Evolutionary conservation across 768 basidiomycete genomes (phyloP).

Genomic region (Russula dissimulans): DNA sequence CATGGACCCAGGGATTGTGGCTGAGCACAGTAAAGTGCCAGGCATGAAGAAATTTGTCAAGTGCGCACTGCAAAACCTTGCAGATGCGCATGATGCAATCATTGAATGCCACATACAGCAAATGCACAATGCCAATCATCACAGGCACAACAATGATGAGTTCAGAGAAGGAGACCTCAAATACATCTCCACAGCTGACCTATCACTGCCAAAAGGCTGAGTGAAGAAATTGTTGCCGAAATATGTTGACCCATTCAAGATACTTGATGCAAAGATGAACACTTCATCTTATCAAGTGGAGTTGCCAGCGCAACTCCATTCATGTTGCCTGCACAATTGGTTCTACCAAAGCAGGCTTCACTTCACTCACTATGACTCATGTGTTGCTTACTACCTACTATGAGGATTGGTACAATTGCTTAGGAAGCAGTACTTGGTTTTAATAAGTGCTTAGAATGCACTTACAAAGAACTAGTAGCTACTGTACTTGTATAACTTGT

Average conservation of each 20-base stretch:
- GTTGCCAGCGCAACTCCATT: too few relatives aligned
- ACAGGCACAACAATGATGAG: neutral
- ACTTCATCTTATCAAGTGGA: neutral
- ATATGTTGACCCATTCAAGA: neutral
- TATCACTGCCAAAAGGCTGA: neutral
- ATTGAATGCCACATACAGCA: neutral
- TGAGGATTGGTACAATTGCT: too few relatives aligned
- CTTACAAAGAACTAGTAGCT: too few relatives aligned
- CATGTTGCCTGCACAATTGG: neutral
- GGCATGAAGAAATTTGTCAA: neutral
- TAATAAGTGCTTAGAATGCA: too few relatives aligned
- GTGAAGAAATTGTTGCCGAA: neutral
- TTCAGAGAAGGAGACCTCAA: neutral
- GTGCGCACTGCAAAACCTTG: neutral
- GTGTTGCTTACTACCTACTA: too few relatives aligned
- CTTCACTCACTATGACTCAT: too few relatives aligned
- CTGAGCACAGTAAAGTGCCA: neutral
- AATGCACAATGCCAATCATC: neutral
- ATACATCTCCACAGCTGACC: neutral
- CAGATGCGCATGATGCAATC: neutral
- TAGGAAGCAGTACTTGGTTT: too few relatives aligned
- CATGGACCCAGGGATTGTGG: neutral
- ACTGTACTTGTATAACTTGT: too few relatives aligned
- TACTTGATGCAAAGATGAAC: neutral
- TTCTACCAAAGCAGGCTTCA: neutral